Conservation (phyloP, 208 protist species). For the Leishmania major region DNA sequence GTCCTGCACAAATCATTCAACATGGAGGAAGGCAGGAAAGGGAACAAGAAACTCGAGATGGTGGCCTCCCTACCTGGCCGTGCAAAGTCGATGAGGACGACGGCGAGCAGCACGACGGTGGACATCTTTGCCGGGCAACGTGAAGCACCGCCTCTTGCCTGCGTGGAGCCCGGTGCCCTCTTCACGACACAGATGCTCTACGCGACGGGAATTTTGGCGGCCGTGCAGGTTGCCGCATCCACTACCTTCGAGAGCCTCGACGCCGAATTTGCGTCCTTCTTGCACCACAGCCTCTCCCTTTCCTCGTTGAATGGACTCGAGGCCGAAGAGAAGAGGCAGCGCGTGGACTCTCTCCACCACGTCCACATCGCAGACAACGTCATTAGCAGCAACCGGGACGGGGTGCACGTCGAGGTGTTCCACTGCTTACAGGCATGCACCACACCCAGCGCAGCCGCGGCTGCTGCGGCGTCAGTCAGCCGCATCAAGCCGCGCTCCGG, state of each 20-base stretch:
- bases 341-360: slow-evolving; percentile 45
- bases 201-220: slow-evolving; percentile 37
- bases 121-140: slow-evolving; percentile 37
- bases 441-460: background rate
- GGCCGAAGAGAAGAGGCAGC: slow-evolving; percentile 23
- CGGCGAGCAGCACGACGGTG: background rate
- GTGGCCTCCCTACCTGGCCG: background rate
- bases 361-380: slow-evolving; percentile 43
- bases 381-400: slow-evolving; percentile 41
- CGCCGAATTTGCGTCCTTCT: slow-evolving; percentile 23
- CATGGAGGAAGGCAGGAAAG: slow-evolving; percentile 11
- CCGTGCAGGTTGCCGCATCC: slow-evolving; percentile 30
- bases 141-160: slow-evolving; percentile 38
- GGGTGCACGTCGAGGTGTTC: slow-evolving; percentile 49
- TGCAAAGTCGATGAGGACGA: background rate
- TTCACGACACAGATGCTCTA: slow-evolving; percentile 48
- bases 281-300: slow-evolving; percentile 20
- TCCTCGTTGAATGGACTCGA: slow-evolving; percentile 8
- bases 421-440: slow-evolving; percentile 32
- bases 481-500: background rate
- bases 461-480: background rate
- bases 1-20: slow-evolving; percentile 37
- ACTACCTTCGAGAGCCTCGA: slow-evolving; percentile 24
- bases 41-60: slow-evolving; percentile 7
- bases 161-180: slow-evolving; percentile 32